Percentiles rank a stretch among this genome's conserved stretches.
Conservation (phyloP, 345 rosid genomes). For the Salix caprea region DNA sequence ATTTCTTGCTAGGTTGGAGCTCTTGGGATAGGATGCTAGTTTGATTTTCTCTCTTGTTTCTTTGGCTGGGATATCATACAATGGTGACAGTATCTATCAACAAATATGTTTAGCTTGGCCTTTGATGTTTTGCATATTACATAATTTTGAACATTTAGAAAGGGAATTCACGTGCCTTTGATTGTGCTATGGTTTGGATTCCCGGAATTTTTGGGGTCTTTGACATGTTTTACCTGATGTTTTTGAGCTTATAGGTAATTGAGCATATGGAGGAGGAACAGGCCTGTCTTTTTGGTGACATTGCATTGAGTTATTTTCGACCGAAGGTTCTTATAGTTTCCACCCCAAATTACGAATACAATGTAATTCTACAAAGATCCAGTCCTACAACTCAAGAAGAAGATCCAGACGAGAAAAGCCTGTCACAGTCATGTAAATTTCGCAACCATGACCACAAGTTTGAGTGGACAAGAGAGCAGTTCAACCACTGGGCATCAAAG, state of each 20-base stretch:
- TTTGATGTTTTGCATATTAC: too few relatives aligned
- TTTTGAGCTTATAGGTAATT: constrained; percentile 52
- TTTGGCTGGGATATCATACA: too few relatives aligned
- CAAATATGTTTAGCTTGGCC: too few relatives aligned
- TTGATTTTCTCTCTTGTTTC: too few relatives aligned
- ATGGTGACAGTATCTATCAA: too few relatives aligned
- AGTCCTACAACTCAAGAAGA: constrained; percentile 45
- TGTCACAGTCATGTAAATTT: constrained; percentile 49
- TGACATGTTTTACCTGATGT: neutral
- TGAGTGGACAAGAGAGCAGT: constrained; percentile 94
- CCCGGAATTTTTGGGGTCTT: too few relatives aligned
- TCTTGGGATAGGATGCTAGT: too few relatives aligned
- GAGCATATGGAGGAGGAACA: constrained; percentile 97
- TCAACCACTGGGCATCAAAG: constrained; percentile 60
- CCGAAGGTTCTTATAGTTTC: constrained; percentile 76
- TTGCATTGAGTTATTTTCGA: constrained; percentile 51
- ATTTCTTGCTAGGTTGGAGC: too few relatives aligned
- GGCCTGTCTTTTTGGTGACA: constrained; percentile 61
- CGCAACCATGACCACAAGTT: constrained; percentile 97
- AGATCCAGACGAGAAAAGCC: constrained; percentile 44
- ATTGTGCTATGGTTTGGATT: too few relatives aligned
- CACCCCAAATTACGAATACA: constrained; percentile 93
- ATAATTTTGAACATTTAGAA: too few relatives aligned
- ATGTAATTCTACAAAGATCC: constrained; percentile 65
- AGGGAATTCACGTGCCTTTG: too few relatives aligned